Percentiles rank a stretch among this genome's conserved stretches.
These are phyloP conservation scores for Castanea crenata DNA, from an alignment of 306 rosid genomes.

Conservation along the genomic window DNA sequence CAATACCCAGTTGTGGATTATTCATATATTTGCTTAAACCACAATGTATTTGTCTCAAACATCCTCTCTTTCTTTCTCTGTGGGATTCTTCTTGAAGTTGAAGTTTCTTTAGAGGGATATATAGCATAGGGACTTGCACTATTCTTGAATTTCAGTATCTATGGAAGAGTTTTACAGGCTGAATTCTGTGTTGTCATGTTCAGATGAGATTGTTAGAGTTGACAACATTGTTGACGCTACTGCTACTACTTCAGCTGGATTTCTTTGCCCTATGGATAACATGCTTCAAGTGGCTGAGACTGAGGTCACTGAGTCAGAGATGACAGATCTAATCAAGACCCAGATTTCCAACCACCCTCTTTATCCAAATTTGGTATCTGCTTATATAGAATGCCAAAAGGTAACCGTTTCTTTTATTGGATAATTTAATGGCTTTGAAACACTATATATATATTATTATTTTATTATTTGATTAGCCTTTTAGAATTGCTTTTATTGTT, in stretches of 20 bases:
- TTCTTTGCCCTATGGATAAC: slow-evolving; percentile 30
- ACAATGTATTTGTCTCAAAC: neutral
- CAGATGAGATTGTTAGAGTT: slow-evolving; percentile 25
- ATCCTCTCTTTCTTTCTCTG: neutral
- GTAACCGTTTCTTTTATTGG: slow-evolving; percentile 13
- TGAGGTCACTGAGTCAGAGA: slow-evolving; percentile 22
- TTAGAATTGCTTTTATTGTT: neutral
- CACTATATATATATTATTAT: neutral
- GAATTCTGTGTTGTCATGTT: slow-evolving; percentile 7
- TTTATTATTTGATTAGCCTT: no score
- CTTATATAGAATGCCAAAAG: slow-evolving; percentile 74
- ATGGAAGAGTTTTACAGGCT: slow-evolving; percentile 24
- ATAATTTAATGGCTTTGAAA: neutral
- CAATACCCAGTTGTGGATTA: neutral
- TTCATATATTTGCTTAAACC: neutral
- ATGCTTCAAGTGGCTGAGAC: slow-evolving; percentile 25
- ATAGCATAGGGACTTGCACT: neutral
- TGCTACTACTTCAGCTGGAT: slow-evolving; percentile 16
- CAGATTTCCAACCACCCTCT: slow-evolving; percentile 80
- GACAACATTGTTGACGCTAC: slow-evolving; percentile 9
- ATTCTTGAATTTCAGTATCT: neutral
- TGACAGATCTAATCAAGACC: slow-evolving; percentile 53
- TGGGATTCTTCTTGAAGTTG: neutral
- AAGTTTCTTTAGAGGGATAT: neutral
- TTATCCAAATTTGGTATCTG: slow-evolving; percentile 62